A percentile compares a stretch with the other conserved stretches of the same genome.
Evolutionary conservation across 1,284 basidiomycete genomes (phyloP).

Genomic region (Heterobasidion annosum): DNA sequence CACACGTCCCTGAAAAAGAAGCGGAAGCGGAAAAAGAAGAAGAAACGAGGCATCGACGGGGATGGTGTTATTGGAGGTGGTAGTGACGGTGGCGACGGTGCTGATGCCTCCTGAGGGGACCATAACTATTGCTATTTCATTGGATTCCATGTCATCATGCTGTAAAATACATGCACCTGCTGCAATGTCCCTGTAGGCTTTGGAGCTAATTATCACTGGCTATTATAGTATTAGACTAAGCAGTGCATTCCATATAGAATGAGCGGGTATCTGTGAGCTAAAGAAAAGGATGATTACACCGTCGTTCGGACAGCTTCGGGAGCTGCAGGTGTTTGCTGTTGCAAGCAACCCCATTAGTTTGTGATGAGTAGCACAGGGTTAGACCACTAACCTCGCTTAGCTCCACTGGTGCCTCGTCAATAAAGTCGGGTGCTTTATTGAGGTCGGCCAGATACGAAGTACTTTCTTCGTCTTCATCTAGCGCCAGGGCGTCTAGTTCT

Average conservation of each 20-base stretch:
- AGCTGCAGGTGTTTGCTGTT: conserved; percentile 6
- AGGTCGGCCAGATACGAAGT: conserved; percentile 80
- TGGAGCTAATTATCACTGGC: too few species aligned
- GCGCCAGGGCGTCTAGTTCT: conserved; percentile 85
- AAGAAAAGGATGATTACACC: conserved; percentile 9
- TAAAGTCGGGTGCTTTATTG: conserved; percentile 82
- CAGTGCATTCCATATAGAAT: too few species aligned
- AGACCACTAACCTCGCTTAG: conserved; percentile 38
- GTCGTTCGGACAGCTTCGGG: conserved; percentile 53
- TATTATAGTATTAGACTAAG: too few species aligned
- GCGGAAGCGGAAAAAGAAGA: conserved; percentile 48
- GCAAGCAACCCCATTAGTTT: neutral
- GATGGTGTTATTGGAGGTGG: neutral
- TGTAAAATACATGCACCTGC: too few species aligned
- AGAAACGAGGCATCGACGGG: conserved; percentile 8
- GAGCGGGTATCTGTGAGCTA: neutral
- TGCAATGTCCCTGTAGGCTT: too few species aligned
- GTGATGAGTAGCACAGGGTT: neutral
- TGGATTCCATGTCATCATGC: too few species aligned
- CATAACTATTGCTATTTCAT: too few species aligned
- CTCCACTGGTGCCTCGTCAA: conserved; percentile 79
- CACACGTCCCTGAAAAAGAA: conserved; percentile 39
- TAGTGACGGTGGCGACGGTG: neutral
- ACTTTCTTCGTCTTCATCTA: conserved; percentile 86
- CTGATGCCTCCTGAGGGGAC: neutral